Base-by-base conservation (phyloP, 371 early-diverging fungal genomes). In the Apophysomyces trapeziformis region DNA sequence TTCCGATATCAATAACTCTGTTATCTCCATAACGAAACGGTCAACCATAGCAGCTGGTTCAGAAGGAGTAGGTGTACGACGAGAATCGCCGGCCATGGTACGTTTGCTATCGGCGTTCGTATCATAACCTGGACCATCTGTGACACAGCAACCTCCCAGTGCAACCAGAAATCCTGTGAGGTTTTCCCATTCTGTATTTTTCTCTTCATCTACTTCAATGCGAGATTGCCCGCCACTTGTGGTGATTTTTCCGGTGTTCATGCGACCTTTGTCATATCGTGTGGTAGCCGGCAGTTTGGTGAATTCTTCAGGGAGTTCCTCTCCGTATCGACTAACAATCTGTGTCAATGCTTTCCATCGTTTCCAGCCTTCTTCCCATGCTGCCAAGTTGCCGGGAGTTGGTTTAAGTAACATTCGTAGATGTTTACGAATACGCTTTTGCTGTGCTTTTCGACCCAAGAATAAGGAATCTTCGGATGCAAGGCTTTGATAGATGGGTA, bases 141-240 rank as follows among this genome's bases (percentile, higher is more conserved):
- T 54, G 39, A 91, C 74, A 37, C 93, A 89, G n/a, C 88, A 83
- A 7, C 93, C 94, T 13, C 93, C 93, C 7, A 95, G 69, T 0
- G 95, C 89, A 58, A 91, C 91, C 54, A 96, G 74, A 71, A 95
- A 94, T 0, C 95, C 95, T 0, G 95, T 93, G 71, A 91, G 92
- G 78, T 94, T 92, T 65, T 88, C 84, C 90, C 93, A 90, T 64
- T 89, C 89, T 9, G 86, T 78, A 35, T 60, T 76, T 26, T 72
- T 73, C 18, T 79, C 77, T n/a, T 79, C 82, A n/a, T 79, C 76
- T 4, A 72, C 68, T 38, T 72, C 75, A 12, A 63, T 46, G 39
- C 69, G 57, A n/a, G 62, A 4, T 65, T 35, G 16, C 63, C 50
- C 43, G 35, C 32, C 32, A 26, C 21, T 21, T 58, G 12, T 12